Conservation (phyloP, 139 green algal species). For the Picochlorum sp. region DNA sequence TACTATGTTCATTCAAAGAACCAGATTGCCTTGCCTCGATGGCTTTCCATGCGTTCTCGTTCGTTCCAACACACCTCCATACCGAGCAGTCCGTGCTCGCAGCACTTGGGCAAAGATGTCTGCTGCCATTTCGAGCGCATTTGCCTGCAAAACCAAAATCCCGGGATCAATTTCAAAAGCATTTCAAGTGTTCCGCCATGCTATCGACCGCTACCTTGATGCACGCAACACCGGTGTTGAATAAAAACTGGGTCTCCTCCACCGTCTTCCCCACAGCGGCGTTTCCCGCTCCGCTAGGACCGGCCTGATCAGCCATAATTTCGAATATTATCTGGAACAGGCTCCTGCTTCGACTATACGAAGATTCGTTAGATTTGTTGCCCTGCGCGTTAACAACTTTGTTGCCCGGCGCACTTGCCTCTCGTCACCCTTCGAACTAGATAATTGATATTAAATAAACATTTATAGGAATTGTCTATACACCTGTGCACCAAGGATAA, state of each 20-base stretch:
- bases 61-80: slow-evolving; percentile 23
- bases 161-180: neutral
- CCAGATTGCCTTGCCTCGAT: neutral
- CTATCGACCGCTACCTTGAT: slow-evolving; percentile 14
- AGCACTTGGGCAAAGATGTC: slow-evolving; percentile 39
- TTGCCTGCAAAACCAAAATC: slow-evolving; percentile 19
- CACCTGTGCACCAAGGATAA: too few species aligned
- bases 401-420: too few species aligned
- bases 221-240: slow-evolving; percentile 21
- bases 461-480: too few species aligned
- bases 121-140: slow-evolving; percentile 41
- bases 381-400: too few species aligned
- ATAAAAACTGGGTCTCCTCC: slow-evolving; percentile 7
- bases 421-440: too few species aligned
- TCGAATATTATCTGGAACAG: too few species aligned
- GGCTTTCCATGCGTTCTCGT: too few species aligned
- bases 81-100: slow-evolving; percentile 22
- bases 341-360: too few species aligned
- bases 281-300: slow-evolving; percentile 2
- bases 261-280: neutral
- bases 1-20: too few species aligned
- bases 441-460: too few species aligned
- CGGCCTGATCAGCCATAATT: slow-evolving; percentile 5
- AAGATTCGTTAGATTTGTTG: too few species aligned
- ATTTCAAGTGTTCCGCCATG: neutral